A percentile compares a stretch with the other conserved stretches of the same genome.
phyloP scores from a whole-genome alignment of 2,329 filamentous ascomycete genomes.

The Aspergillus spinulosporus region DNA sequence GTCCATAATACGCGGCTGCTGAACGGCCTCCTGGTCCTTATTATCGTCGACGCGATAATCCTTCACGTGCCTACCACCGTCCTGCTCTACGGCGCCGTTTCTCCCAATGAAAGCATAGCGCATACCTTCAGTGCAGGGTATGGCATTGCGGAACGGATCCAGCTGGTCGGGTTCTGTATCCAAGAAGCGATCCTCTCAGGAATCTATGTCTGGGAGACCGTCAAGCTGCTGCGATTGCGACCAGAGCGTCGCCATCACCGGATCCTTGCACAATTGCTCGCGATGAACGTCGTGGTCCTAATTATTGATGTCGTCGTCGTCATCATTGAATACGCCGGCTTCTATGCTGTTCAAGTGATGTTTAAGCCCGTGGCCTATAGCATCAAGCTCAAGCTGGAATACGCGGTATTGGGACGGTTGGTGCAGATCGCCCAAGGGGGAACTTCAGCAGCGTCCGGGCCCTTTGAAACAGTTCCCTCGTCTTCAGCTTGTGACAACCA shows the following conservation, averaged over 20 bases:
- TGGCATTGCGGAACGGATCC: constrained; percentile 50
- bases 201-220: constrained; percentile 52
- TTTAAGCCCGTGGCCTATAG: constrained; percentile 43
- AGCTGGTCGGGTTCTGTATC: constrained; percentile 53
- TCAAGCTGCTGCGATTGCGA: constrained; percentile 43
- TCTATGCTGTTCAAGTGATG: constrained; percentile 42
- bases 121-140: constrained; percentile 26
- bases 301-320: constrained; percentile 48
- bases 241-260: constrained; percentile 21
- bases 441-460: not conserved
- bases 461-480: constrained; percentile 4
- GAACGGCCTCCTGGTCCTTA: constrained; percentile 39
- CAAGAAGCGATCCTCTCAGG: constrained; percentile 53
- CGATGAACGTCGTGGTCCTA: constrained; percentile 51
- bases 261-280: constrained; percentile 49
- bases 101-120: constrained; percentile 13
- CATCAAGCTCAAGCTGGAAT: constrained; percentile 55
- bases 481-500: not conserved
- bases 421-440: constrained; percentile 25
- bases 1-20: constrained; percentile 35
- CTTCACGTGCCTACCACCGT: constrained; percentile 43
- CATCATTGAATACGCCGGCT: constrained; percentile 41
- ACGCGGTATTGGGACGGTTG: constrained; percentile 53
- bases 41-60: constrained; percentile 41
- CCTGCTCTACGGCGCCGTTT: constrained; percentile 37